Conservation (phyloP, 306 rosid species). For the Cucumis melo region DNA sequence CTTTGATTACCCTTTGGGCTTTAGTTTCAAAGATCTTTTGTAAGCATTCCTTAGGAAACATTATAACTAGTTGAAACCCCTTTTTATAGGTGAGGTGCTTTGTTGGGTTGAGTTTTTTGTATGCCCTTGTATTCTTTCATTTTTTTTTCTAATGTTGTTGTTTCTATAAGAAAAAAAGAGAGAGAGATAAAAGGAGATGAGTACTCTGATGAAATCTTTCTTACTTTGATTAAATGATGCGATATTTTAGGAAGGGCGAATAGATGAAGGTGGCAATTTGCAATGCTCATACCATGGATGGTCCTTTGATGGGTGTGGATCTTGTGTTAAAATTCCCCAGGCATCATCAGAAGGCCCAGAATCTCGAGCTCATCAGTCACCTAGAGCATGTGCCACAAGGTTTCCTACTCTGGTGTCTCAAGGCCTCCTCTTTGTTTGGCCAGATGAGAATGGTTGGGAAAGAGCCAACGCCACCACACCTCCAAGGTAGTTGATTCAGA, state of each 20-base stretch:
- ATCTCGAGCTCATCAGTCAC: slow-evolving; percentile 64
- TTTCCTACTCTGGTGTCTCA: slow-evolving; percentile 82
- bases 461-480: slow-evolving; percentile 67
- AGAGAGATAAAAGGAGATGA: neutral
- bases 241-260: slow-evolving; percentile 73
- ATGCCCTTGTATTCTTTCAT: too few species aligned
- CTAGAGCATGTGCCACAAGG: slow-evolving; percentile 72
- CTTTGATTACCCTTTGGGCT: too few species aligned
- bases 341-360: slow-evolving; percentile 84
- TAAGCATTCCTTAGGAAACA: too few species aligned
- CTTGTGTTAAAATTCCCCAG: slow-evolving; percentile 77
- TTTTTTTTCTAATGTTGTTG: too few species aligned
- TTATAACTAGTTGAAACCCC: too few species aligned
- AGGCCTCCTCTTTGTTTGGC: slow-evolving; percentile 97
- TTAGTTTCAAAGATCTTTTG: too few species aligned
- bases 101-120: too few species aligned
- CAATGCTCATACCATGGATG: slow-evolving; percentile 98
- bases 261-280: slow-evolving; percentile 83
- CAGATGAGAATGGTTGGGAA: slow-evolving; percentile 95
- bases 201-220: neutral
- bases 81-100: too few species aligned
- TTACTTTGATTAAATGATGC: neutral
- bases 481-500: slow-evolving; percentile 44
- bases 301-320: slow-evolving; percentile 85
- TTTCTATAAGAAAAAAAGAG: too few species aligned